Conservation (phyloP, 305 asterid species). For the Plantago lanceolata region DNA sequence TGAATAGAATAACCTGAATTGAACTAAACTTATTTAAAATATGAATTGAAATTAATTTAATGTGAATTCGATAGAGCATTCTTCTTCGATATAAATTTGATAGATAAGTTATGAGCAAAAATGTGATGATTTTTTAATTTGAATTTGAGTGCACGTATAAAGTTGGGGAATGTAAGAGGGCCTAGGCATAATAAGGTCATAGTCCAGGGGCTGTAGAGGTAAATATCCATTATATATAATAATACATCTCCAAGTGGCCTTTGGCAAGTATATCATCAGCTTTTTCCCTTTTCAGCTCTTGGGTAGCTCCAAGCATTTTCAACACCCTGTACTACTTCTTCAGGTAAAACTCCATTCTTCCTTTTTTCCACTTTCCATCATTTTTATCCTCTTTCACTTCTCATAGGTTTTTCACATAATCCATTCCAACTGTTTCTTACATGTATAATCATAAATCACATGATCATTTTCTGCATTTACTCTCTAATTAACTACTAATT, state of each 20-base stretch:
- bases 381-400: slow-evolving; percentile 1
- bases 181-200: no score
- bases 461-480: slow-evolving; percentile 1
- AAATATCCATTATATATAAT: background rate
- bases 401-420: background rate
- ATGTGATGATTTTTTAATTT: no score
- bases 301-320: slow-evolving; percentile 10
- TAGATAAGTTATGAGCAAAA: no score
- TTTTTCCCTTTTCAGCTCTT: slow-evolving; percentile 11
- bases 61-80: no score
- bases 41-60: no score
- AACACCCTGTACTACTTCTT: background rate
- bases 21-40: no score
- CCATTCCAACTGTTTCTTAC: background rate
- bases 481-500: background rate
- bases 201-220: no score
- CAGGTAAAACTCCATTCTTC: slow-evolving; percentile 3
- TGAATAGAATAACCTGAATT: no score
- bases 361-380: slow-evolving; percentile 2
- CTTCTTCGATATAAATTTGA: no score
- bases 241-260: slow-evolving; percentile 5
- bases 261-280: slow-evolving; percentile 11
- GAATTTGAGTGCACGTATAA: no score
- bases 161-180: no score
- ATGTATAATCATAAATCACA: background rate